A percentile compares a stretch with the other conserved stretches of the same genome.
These are phyloP conservation scores for Globisporangium rhizosaccharum DNA, from an alignment of 352 stramenopile species.

Conservation along the genomic window DNA sequence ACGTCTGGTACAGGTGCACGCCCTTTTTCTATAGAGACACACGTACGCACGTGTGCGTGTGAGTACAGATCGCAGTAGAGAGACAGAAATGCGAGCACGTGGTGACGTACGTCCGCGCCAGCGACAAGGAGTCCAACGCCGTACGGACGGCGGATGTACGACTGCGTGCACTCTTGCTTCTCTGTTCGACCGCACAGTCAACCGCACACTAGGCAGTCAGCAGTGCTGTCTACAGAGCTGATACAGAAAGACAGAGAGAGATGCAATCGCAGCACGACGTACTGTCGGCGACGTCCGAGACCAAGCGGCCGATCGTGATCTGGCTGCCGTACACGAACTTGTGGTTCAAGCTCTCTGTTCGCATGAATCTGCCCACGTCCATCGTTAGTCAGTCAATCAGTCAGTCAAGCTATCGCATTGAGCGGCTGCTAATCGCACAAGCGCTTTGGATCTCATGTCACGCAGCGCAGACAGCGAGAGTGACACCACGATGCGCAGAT, in stretches of 20 bases:
- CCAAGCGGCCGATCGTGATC: slow-evolving; percentile 92
- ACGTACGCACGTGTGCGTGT: slow-evolving; percentile 4
- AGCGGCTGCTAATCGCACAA: background rate
- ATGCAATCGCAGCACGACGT: background rate
- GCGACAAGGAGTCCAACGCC: slow-evolving; percentile 97
- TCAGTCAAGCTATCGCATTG: background rate
- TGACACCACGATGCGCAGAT: no score
- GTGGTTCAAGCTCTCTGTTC: slow-evolving; percentile 98
- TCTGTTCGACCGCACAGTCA: slow-evolving; percentile 26
- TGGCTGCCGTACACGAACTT: slow-evolving; percentile 98
- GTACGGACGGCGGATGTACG: slow-evolving; percentile 98
- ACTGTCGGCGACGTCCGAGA: slow-evolving; percentile 96
- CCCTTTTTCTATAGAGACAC: slow-evolving; percentile 85
- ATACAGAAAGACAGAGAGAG: background rate
- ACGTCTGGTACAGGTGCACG: slow-evolving; percentile 98
- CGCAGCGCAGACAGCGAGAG: background rate
- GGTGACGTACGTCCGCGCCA: slow-evolving; percentile 52
- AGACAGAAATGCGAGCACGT: slow-evolving; percentile 22
- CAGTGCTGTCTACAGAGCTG: background rate
- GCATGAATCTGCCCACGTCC: slow-evolving; percentile 77
- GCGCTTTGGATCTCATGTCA: background rate
- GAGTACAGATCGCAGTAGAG: background rate
- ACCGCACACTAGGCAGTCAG: background rate
- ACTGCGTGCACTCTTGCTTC: slow-evolving; percentile 99
- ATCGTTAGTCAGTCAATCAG: slow-evolving; percentile 1